Evolutionary conservation across 108 stramenopile species (phyloP).

Genomic region (Seminavis robusta): DNA sequence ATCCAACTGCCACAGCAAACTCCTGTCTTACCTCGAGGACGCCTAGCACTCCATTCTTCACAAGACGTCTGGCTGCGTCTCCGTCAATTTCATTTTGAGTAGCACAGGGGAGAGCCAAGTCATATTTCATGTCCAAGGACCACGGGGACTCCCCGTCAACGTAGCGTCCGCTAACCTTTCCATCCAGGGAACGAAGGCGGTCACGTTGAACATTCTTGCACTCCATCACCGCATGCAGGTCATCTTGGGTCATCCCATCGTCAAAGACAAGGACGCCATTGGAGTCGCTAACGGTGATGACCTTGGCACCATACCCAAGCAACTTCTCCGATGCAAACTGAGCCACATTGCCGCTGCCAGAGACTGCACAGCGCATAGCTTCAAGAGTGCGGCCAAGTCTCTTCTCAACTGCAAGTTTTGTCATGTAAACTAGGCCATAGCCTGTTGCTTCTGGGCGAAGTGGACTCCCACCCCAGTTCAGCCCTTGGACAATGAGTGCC

Average conservation of each 20-base stretch:
- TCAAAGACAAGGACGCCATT: constrained; percentile 67
- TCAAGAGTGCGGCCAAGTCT: constrained; percentile 30
- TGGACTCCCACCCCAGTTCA: constrained; percentile 54
- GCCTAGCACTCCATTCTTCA: constrained; percentile 54
- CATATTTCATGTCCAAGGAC: constrained; percentile 32
- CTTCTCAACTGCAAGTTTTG: constrained; percentile 63
- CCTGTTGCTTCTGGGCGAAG: constrained; percentile 79
- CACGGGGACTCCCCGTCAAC: constrained; percentile 37
- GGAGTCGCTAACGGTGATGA: constrained; percentile 87
- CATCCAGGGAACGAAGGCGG: constrained; percentile 42
- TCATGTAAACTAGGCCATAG: constrained; percentile 70
- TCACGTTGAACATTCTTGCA: constrained; percentile 52
- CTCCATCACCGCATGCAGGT: constrained; percentile 45
- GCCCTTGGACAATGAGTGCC: too few relatives aligned
- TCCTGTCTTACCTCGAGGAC: too few relatives aligned
- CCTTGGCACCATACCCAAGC: constrained; percentile 64
- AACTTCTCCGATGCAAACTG: constrained; percentile 62
- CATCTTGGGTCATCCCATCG: constrained; percentile 58
- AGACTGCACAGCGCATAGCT: constrained; percentile 61
- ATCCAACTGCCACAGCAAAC: too few relatives aligned
- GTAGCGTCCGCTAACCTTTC: constrained; percentile 35
- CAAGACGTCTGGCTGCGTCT: constrained; percentile 35
- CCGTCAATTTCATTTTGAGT: constrained; percentile 84
- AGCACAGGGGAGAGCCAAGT: constrained; percentile 80
- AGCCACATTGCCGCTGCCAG: constrained; percentile 72